A percentile compares a stretch with the other conserved stretches of the same genome.
These are phyloP conservation scores for Penicillium olsonii DNA, from an alignment of 2,329 filamentous ascomycete species.

Conservation along the genomic window DNA sequence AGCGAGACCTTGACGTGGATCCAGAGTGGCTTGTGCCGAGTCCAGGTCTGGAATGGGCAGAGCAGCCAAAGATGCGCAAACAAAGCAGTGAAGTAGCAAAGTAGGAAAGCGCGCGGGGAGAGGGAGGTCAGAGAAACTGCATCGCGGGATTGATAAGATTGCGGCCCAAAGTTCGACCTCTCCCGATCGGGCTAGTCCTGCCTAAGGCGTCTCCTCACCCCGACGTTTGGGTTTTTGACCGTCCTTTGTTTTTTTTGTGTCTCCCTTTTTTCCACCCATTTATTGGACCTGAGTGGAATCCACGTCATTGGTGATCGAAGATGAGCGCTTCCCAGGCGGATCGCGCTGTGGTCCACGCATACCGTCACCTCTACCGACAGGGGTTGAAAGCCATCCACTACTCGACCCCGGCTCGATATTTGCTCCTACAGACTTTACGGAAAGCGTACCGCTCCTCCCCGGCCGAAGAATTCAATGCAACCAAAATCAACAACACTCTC, in stretches of 20 bases:
- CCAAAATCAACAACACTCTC: constrained; percentile 47
- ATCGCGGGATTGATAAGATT: constrained; percentile 15
- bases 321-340: constrained; percentile 17
- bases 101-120: background rate
- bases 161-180: constrained; percentile 27
- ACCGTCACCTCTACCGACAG: constrained; percentile 59
- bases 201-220: constrained; percentile 17
- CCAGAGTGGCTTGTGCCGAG: background rate
- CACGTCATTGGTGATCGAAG: constrained; percentile 3
- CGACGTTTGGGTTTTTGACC: constrained; percentile 5
- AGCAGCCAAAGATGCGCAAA: background rate
- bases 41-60: background rate
- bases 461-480: constrained; percentile 39
- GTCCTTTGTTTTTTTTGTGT: constrained; percentile 3
- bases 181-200: constrained; percentile 27
- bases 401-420: constrained; percentile 58
- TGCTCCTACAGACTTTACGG: constrained; percentile 49
- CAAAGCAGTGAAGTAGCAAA: constrained; percentile 1
- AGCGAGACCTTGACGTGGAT: background rate
- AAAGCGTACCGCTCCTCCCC: constrained; percentile 44
- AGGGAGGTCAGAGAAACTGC: constrained; percentile 3
- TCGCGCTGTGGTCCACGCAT: constrained; percentile 51
- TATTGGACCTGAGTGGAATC: background rate
- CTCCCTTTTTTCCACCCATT: background rate
- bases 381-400: constrained; percentile 58